Evolutionary conservation across 495 filamentous ascomycete species (phyloP).

Genomic region (Neurospora africana): DNA sequence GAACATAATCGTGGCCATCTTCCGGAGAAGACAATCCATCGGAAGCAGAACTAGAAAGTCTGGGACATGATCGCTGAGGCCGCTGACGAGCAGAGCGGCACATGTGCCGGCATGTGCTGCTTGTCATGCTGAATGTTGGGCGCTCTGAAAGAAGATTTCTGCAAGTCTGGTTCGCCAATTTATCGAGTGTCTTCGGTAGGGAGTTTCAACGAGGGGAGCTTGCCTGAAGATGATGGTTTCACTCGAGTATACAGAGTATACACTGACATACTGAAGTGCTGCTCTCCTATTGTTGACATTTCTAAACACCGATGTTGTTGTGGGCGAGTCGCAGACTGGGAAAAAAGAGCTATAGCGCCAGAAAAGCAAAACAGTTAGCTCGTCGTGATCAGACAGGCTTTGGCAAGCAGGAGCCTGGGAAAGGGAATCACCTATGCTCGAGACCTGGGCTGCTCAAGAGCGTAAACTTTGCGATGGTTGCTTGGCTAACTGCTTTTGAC

Average conservation of each 20-base stretch:
- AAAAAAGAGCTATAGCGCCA: background rate
- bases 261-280: background rate
- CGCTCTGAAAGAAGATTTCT: too few relatives aligned
- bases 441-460: background rate
- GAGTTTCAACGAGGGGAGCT: background rate
- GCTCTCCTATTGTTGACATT: background rate
- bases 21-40: background rate
- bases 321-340: background rate
- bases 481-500: background rate
- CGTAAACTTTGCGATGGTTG: background rate
- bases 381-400: background rate
- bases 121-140: background rate
- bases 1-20: conserved; percentile 30
- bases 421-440: background rate
- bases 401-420: background rate
- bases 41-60: conserved; percentile 34
- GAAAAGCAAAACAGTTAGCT: background rate
- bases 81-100: conserved; percentile 32
- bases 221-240: background rate
- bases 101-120: too few relatives aligned
- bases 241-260: background rate
- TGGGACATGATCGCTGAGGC: conserved; percentile 59
- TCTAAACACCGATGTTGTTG: background rate
- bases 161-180: background rate
- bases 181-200: background rate